Percentiles rank a stretch among this genome's conserved stretches.
phyloP scores from a whole-genome alignment of 495 filamentous ascomycete genomes.

The Penicillium subrubescens region DNA sequence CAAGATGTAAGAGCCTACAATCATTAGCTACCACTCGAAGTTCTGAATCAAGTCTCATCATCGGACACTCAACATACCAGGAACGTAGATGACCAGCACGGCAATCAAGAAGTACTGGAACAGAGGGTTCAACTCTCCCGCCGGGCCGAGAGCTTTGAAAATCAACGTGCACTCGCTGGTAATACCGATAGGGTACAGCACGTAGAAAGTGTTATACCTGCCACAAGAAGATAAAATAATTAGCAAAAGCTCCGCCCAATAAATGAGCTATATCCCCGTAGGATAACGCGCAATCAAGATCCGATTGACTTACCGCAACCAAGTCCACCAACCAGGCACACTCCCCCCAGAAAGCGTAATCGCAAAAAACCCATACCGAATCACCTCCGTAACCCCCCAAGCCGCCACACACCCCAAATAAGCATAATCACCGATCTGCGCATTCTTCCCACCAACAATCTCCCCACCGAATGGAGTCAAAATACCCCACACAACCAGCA shows the following conservation, averaged over 20 bases:
- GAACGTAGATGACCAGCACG: slow-evolving; percentile 74
- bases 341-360: slow-evolving; percentile 61
- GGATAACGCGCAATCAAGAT: no score
- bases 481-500: slow-evolving; percentile 84
- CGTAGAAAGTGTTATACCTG: slow-evolving; percentile 86
- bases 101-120: slow-evolving; percentile 62
- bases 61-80: slow-evolving; percentile 58
- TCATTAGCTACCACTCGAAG: slow-evolving; percentile 17
- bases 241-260: slow-evolving; percentile 9
- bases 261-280: no score
- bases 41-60: background rate
- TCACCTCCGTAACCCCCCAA: slow-evolving; percentile 84
- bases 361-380: slow-evolving; percentile 87
- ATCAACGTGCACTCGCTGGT: slow-evolving; percentile 81
- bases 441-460: slow-evolving; percentile 31
- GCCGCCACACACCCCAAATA: slow-evolving; percentile 61
- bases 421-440: slow-evolving; percentile 42
- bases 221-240: background rate
- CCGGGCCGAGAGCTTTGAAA: slow-evolving; percentile 62
- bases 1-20: slow-evolving; percentile 77
- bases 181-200: slow-evolving; percentile 92
- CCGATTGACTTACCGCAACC: slow-evolving; percentile 74
- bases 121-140: slow-evolving; percentile 46
- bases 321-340: slow-evolving; percentile 67
- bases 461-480: slow-evolving; percentile 56